Evolutionary conservation across 2,329 filamentous ascomycete genomes (phyloP).

Genomic region (Xylaria sp.): DNA sequence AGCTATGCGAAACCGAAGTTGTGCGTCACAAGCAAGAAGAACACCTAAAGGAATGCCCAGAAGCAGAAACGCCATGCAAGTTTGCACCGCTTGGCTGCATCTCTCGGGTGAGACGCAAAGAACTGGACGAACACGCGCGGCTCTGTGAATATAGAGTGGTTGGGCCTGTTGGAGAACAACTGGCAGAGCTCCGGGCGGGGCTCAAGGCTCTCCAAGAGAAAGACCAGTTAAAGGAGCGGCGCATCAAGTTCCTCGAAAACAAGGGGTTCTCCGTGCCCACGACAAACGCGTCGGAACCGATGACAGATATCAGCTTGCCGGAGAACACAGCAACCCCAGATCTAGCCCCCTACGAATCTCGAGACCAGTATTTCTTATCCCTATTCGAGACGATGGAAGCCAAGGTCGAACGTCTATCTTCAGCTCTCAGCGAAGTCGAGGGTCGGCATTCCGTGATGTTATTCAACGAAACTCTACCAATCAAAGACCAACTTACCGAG

Average conservation of each 20-base stretch:
- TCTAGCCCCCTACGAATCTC: constrained; percentile 51
- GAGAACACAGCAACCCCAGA: constrained; percentile 42
- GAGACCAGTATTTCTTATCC: constrained; percentile 57
- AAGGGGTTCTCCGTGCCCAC: constrained; percentile 46
- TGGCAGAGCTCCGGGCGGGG: constrained; percentile 61
- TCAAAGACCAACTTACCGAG: constrained; percentile 71
- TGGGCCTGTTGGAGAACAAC: constrained; percentile 58
- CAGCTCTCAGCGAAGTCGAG: constrained; percentile 67
- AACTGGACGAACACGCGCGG: constrained; percentile 57
- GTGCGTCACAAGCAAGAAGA: constrained; percentile 57
- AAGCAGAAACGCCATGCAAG: constrained; percentile 55
- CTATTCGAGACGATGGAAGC: constrained; percentile 63
- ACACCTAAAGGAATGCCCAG: constrained; percentile 61
- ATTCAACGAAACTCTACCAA: constrained; percentile 69
- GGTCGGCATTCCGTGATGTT: constrained; percentile 69
- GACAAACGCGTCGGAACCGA: constrained; percentile 40
- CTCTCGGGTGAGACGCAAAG: constrained; percentile 52
- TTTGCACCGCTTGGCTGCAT: constrained; percentile 62
- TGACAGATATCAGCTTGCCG: constrained; percentile 43
- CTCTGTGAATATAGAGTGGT: constrained; percentile 64
- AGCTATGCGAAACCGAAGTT: constrained; percentile 59
- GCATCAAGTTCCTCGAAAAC: constrained; percentile 56
- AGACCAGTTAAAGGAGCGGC: constrained; percentile 54
- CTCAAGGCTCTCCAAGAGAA: constrained; percentile 56
- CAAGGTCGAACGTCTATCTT: constrained; percentile 67